Percentiles rank a stretch among this genome's conserved stretches.
These are phyloP conservation scores for Trichoderma brevicompactum DNA, from an alignment of 2,329 filamentous ascomycete species.

Conservation along the genomic window DNA sequence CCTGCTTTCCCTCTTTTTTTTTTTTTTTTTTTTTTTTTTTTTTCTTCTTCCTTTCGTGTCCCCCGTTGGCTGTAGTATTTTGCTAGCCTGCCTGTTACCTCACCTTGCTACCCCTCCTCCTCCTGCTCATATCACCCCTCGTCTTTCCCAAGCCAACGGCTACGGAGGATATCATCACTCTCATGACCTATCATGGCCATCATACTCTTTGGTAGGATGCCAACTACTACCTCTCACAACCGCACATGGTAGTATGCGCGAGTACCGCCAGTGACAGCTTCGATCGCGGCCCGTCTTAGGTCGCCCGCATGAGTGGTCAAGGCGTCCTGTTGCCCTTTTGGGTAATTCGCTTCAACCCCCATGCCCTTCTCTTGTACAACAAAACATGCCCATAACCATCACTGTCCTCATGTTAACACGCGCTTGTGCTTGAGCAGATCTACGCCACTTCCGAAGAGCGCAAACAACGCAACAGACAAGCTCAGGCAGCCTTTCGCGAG, in stretches of 20 bases:
- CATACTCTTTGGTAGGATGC: neutral
- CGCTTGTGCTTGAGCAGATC: conserved; percentile 61
- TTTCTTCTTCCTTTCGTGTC: neutral
- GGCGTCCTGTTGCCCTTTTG: conserved; percentile 12
- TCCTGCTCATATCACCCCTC: neutral
- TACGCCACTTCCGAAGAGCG: conserved; percentile 98
- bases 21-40: neutral
- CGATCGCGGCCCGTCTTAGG: neutral
- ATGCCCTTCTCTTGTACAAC: neutral
- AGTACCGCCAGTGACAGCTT: neutral
- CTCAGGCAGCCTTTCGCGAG: conserved; percentile 95
- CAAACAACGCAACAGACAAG: conserved; percentile 96
- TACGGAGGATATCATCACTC: neutral
- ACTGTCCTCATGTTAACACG: conserved; percentile 28
- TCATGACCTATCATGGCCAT: neutral
- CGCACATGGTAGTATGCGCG: neutral
- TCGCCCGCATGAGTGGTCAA: conserved; percentile 6
- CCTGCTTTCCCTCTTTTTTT: neutral
- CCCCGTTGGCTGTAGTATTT: neutral
- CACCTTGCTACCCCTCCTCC: conserved; percentile 1
- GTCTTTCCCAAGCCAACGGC: neutral
- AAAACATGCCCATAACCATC: neutral
- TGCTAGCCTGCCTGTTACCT: neutral
- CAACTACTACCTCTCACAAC: neutral
- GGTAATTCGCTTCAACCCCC: conserved; percentile 16